Evolutionary conservation across 805 yeast genomes (phyloP).

Genomic region (Kazachstania kunashirensis): DNA sequence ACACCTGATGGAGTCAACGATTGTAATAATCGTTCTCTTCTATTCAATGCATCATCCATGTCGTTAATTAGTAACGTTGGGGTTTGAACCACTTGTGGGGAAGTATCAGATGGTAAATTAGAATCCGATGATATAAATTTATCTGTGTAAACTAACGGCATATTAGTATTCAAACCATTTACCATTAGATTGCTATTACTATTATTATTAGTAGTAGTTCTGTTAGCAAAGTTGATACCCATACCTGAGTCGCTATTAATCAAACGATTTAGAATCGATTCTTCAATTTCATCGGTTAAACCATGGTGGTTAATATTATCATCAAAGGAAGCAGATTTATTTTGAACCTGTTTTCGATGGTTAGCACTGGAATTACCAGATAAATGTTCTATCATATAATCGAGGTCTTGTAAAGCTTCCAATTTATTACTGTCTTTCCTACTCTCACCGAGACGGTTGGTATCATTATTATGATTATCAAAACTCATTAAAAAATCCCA

Average conservation of each 20-base stretch:
- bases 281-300: too few relatives aligned
- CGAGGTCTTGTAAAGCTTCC: conserved; percentile 1
- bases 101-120: neutral
- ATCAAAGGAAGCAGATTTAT: neutral
- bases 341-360: neutral
- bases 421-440: too few relatives aligned
- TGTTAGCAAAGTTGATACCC: too few relatives aligned
- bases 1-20: neutral
- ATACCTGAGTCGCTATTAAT: neutral
- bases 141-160: too few relatives aligned
- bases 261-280: too few relatives aligned
- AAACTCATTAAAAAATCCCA: too few relatives aligned
- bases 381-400: neutral
- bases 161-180: too few relatives aligned
- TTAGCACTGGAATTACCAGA: neutral
- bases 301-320: too few relatives aligned
- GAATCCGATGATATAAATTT: neutral
- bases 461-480: too few relatives aligned
- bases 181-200: neutral
- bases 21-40: too few relatives aligned
- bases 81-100: neutral
- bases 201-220: neutral
- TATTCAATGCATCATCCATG: neutral
- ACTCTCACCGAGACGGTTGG: too few relatives aligned
- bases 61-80: conserved; percentile 2